Conservation (phyloP, 331 rosid genomes). For the Malus hybrid region DNA sequence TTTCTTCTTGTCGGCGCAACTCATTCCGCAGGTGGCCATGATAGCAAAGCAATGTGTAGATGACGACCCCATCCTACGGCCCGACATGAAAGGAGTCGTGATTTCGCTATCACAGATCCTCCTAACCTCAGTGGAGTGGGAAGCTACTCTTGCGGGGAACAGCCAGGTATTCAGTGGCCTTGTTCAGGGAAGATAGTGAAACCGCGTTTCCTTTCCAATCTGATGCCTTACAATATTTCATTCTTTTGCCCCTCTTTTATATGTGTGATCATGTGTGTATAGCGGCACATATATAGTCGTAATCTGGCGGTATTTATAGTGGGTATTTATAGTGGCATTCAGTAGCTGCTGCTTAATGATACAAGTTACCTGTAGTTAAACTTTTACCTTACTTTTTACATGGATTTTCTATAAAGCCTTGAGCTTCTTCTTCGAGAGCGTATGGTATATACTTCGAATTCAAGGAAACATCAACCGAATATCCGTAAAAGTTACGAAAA, state of each 20-base stretch:
- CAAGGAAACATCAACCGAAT: background rate
- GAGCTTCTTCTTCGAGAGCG: background rate
- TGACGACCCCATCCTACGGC: constrained; percentile 77
- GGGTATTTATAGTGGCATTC: background rate
- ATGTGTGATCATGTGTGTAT: constrained; percentile 25
- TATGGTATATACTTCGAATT: background rate
- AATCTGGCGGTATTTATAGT: constrained; percentile 10
- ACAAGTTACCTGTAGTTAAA: background rate
- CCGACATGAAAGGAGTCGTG: constrained; percentile 85
- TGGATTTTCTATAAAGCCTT: background rate
- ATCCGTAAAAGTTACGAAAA: background rate
- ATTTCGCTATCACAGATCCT: constrained; percentile 86
- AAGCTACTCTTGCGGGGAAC: constrained; percentile 97
- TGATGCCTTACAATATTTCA: constrained; percentile 5
- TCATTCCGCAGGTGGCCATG: constrained; percentile 53
- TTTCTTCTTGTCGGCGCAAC: constrained; percentile 4
- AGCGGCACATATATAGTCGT: constrained; percentile 20
- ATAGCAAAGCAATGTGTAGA: constrained; percentile 95
- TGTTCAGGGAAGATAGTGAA: constrained; percentile 84
- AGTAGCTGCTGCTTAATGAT: background rate
- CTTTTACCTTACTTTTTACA: background rate
- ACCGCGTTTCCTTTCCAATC: constrained; percentile 7
- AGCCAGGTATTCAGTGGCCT: constrained; percentile 99
- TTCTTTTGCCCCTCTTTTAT: constrained; percentile 3
- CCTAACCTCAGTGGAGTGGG: constrained; percentile 94